Percentiles rank a stretch among this genome's conserved stretches.
These are phyloP conservation scores for Lantana camara DNA, from an alignment of 257 asterid species.

Conservation along the genomic window DNA sequence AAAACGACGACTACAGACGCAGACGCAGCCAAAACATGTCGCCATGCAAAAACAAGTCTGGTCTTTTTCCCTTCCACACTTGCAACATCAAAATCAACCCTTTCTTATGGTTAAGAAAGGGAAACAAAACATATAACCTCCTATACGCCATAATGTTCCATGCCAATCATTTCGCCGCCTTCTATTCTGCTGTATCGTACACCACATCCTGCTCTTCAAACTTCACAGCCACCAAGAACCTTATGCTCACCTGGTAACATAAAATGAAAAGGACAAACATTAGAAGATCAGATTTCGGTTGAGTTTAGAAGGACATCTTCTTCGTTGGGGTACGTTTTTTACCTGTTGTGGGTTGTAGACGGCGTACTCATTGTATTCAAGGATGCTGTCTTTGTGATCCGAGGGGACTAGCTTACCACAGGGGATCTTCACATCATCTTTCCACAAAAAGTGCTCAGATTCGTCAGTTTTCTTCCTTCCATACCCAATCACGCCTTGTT, in stretches of 20 bases:
- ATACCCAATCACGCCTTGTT: slow-evolving; percentile 56
- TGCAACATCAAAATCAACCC: slow-evolving; percentile 3
- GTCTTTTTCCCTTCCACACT: neutral
- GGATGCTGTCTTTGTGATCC: slow-evolving; percentile 57
- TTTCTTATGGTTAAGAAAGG: neutral
- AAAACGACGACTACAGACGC: slow-evolving; percentile 1
- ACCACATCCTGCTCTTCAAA: slow-evolving; percentile 71
- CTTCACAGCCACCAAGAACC: slow-evolving; percentile 78
- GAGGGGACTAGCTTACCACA: slow-evolving; percentile 68
- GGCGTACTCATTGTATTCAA: slow-evolving; percentile 83
- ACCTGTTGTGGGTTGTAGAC: slow-evolving; percentile 83
- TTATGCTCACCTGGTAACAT: slow-evolving; percentile 59
- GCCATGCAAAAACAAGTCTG: neutral
- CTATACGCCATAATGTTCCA: neutral
- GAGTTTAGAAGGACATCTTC: too few relatives aligned
- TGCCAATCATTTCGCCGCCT: too few relatives aligned
- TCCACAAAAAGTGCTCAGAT: slow-evolving; percentile 79
- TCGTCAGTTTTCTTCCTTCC: slow-evolving; percentile 80
- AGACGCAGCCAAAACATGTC: slow-evolving; percentile 7
- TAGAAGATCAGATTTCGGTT: neutral
- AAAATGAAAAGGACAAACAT: too few relatives aligned
- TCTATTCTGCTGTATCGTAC: slow-evolving; percentile 34
- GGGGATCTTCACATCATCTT: slow-evolving; percentile 74
- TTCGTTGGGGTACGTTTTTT: too few relatives aligned
- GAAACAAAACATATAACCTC: neutral